Base-by-base conservation (phyloP, 495 filamentous ascomycete genomes). In the Friedmanniomyces endolithicus region DNA sequence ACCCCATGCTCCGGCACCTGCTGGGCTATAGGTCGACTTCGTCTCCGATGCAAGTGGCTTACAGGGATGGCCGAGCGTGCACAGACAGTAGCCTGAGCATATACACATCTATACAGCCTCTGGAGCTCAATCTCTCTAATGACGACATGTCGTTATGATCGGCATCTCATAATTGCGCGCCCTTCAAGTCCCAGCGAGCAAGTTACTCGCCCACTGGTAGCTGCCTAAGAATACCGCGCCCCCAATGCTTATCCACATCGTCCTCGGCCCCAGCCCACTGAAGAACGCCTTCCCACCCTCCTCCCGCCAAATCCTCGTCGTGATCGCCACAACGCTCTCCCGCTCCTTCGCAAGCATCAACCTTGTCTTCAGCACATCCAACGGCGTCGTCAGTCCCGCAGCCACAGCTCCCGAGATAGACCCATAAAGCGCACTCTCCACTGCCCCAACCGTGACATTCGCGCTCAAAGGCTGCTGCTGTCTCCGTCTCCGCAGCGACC, bases 331-430 rank as follows among this genome's bases (percentile, higher is more conserved):
- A 22, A 86, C 72, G 12, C 75, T 71, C 60, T 81, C 74, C 46
- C 76, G 75, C 41, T 77, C 69, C 31, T 49, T 58, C 24, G 85
- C 83, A 65, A 98, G 72, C 92, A 98, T 98, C 69, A 98, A 80
- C 55, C 92, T 75, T 57, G 92, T 98, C 77, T 98, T 98, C 57
- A 97, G 76, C 60, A 97, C 92, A 71, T 98, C 92, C 59, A 98
- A 64, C 53, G 92, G 92, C 53, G 92, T 98, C 40, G 92, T 98
- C 55, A 90, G 65, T 1, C 79, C 90, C 4, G 92, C 92, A 24
- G 92, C 87, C 50, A 95, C 76, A 0, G 85, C 88, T 6, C 92
- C 92, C 20, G 87, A 79, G 22, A 89, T 61, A 59, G 83, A 87
- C 8, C 92, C 92, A 67, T 94, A 92, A 41, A 95, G 65, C 7